Evolutionary conservation across 1,284 basidiomycete species (phyloP), one percentile per base, ranked within the genome.

Genomic region (Afroboletus lepidellus): DNA sequence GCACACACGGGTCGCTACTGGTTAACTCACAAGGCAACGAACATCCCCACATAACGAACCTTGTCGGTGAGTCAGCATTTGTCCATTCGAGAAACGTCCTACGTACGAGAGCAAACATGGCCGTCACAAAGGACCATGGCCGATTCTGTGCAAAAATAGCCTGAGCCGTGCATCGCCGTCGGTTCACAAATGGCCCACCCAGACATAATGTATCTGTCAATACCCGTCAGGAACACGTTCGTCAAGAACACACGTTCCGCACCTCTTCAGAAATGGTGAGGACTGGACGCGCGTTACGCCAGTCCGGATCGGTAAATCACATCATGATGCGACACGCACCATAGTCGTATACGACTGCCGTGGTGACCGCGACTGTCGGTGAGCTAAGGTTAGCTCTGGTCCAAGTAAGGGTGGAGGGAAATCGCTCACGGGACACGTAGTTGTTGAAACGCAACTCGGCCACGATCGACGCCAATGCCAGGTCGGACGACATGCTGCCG

Each of bases 341-440:
- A 15, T 39, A 39, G 15, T 39, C 38, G 9, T 39, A 39, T 39
- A 15, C 20, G 38, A 39, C 38, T 8, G 41, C 41, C 24, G 38
- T 39, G 11, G n/a, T n/a, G 18, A 41, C 29, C 24, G n/a, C 21
- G 16, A 15, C 2, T 20, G 3, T 16, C 29, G 32, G 9, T 13
- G 30, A 44, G 16, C 29, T 32, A 7, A 20, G 13, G 15, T 8
- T 1, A n/a, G 5, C n/a, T 21, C 21, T n/a, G n/a, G n/a, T n/a
- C n/a, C n/a, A n/a, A n/a, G n/a, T n/a, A n/a, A n/a, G n/a, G n/a
- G 30, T 23, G n/a, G 15, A 44, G 13, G 20, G 21, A 44, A 2
- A 41, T 21, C 15, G n/a, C 60, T 48, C 29, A 64, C 64, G 37
- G n/a, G 53, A 8, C 13, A 55, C 8, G 30, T 46, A 58, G 20